Percentiles rank a stretch among this genome's conserved stretches.
Evolutionary conservation across 1,284 basidiomycete genomes (phyloP).

Genomic region (Phlebopus sp.): DNA sequence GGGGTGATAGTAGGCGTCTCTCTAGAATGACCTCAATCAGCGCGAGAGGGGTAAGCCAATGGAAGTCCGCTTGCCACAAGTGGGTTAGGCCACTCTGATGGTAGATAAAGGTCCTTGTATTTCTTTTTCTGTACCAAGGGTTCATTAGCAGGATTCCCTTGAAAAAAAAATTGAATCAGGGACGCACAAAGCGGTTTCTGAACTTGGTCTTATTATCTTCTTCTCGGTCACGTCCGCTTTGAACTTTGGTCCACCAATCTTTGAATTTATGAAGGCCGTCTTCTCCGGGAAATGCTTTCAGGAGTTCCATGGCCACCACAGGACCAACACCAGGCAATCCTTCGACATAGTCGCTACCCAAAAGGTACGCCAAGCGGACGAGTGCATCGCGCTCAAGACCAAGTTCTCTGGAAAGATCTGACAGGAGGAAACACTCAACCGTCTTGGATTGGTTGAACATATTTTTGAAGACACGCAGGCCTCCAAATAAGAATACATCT

Average conservation of each 20-base stretch:
- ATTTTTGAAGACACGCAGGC: slow-evolving; percentile 92
- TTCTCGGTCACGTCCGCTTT: slow-evolving; percentile 79
- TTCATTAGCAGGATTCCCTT: slow-evolving; percentile 13
- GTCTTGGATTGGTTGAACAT: slow-evolving; percentile 99
- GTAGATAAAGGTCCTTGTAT: slow-evolving; percentile 80
- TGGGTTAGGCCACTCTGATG: slow-evolving; percentile 86
- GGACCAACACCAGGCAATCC: slow-evolving; percentile 94
- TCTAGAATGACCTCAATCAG: slow-evolving; percentile 40
- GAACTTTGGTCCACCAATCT: slow-evolving; percentile 96
- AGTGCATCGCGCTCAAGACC: slow-evolving; percentile 86
- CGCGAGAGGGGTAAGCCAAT: slow-evolving; percentile 4
- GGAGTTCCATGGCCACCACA: slow-evolving; percentile 93
- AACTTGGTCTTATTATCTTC: slow-evolving; percentile 75
- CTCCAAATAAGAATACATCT: slow-evolving; percentile 98
- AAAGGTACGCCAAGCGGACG: slow-evolving; percentile 86
- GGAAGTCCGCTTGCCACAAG: slow-evolving; percentile 61
- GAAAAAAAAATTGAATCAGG: slow-evolving; percentile 4
- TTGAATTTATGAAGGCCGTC: slow-evolving; percentile 85
- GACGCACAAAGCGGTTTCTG: slow-evolving; percentile 79
- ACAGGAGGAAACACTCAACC: slow-evolving; percentile 89
- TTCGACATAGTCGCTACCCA: slow-evolving; percentile 98
- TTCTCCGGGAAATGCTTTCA: slow-evolving; percentile 86
- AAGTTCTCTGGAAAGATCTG: slow-evolving; percentile 87
- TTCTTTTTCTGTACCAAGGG: slow-evolving; percentile 72
- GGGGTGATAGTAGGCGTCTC: slow-evolving; percentile 91